A percentile compares a stretch with the other conserved stretches of the same genome.
Evolutionary conservation across 1,284 basidiomycete species (phyloP).

Genomic region (Microstroma glucosiphilum): DNA sequence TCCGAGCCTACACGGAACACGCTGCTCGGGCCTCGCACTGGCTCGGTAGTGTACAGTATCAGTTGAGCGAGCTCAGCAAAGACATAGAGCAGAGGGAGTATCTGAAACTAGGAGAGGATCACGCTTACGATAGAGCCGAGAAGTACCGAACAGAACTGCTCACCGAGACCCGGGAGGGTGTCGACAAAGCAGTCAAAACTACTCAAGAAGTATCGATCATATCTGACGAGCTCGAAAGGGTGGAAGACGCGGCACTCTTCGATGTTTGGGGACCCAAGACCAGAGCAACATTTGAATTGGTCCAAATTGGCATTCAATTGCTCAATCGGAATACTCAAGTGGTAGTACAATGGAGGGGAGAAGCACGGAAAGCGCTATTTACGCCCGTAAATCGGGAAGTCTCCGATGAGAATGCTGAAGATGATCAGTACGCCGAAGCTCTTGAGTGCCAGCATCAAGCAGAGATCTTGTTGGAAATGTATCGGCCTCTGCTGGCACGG

Average conservation of each 20-base stretch:
- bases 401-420: conserved; percentile 35
- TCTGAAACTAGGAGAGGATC: conserved; percentile 21
- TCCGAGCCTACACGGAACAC: conserved; percentile 29
- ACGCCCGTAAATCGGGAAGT: conserved; percentile 44
- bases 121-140: conserved; percentile 37
- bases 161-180: conserved; percentile 24
- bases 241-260: neutral
- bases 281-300: conserved; percentile 5
- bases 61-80: conserved; percentile 8
- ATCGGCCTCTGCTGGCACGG: conserved; percentile 37
- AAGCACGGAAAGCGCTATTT: conserved; percentile 25
- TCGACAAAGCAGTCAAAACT: conserved; percentile 18
- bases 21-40: conserved; percentile 40
- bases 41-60: conserved; percentile 40
- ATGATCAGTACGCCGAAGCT: conserved; percentile 46
- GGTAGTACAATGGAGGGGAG: conserved; percentile 31
- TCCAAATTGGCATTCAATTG: conserved; percentile 10
- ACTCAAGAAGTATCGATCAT: neutral
- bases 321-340: conserved; percentile 33
- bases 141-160: conserved; percentile 34
- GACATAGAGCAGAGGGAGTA: neutral
- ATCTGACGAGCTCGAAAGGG: neutral
- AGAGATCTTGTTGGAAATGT: conserved; percentile 45
- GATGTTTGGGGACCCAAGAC: neutral
- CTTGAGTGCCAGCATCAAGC: conserved; percentile 46